These are phyloP conservation scores for Pseudofabraea citricarpa DNA, from an alignment of 2,329 filamentous ascomycete species.

Conservation along the genomic window DNA sequence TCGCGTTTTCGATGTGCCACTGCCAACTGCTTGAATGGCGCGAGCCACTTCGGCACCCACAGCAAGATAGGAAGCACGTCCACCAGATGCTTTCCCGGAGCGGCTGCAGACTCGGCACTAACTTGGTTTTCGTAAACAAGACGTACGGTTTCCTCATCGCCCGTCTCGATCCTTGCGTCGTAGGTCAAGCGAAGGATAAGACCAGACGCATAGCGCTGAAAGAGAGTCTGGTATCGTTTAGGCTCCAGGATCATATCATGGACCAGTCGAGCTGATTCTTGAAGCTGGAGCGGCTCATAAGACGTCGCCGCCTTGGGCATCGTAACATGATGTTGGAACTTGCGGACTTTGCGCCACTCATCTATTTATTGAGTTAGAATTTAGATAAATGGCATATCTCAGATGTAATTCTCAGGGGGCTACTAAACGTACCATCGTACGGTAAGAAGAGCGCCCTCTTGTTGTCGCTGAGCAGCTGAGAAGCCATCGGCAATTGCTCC, in stretches of 20 bases:
- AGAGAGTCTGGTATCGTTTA: conserved; percentile 30
- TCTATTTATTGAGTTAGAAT: conserved; percentile 6
- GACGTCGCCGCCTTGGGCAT: conserved; percentile 4
- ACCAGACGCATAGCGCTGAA: conserved; percentile 36
- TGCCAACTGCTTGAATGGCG: conserved; percentile 19
- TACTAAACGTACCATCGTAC: conserved; percentile 16
- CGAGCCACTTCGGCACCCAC: conserved; percentile 25
- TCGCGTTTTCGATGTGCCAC: conserved; percentile 15
- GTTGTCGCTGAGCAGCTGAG: conserved; percentile 27
- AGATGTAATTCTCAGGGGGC: neutral
- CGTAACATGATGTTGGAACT: conserved; percentile 20
- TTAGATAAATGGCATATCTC: conserved; percentile 1
- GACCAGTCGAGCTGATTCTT: conserved; percentile 27
- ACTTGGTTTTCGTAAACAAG: conserved; percentile 29
- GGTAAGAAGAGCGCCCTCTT: conserved; percentile 27
- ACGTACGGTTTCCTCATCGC: conserved; percentile 26
- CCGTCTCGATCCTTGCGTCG: conserved; percentile 30
- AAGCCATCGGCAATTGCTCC: conserved; percentile 29
- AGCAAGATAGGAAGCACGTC: conserved; percentile 29
- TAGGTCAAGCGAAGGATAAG: conserved; percentile 36
- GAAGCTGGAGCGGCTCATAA: conserved; percentile 5
- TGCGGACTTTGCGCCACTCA: conserved; percentile 27
- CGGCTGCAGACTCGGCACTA: conserved; percentile 30
- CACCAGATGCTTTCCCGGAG: conserved; percentile 32
- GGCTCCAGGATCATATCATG: conserved; percentile 30